Conservation (phyloP, 495 filamentous ascomycete genomes). For the Penicillium bovifimosum region DNA sequence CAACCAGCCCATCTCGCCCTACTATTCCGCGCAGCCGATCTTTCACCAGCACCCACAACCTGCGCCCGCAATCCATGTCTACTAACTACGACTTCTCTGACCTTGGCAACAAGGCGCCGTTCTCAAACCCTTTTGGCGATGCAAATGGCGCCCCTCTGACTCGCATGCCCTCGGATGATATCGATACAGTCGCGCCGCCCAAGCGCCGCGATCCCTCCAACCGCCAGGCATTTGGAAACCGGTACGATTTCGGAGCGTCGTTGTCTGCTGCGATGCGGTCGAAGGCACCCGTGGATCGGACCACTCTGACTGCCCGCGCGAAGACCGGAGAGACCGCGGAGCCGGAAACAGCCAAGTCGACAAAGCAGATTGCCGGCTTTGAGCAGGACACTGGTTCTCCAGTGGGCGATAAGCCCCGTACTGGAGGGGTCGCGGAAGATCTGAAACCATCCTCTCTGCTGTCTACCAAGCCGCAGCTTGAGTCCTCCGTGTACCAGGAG, state of each 20-base stretch:
- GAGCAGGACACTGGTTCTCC: slow-evolving; percentile 14
- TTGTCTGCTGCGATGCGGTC: slow-evolving; percentile 73
- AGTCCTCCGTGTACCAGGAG: slow-evolving; percentile 86
- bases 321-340: slow-evolving; percentile 21
- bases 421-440: slow-evolving; percentile 15
- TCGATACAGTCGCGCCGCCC: slow-evolving; percentile 39
- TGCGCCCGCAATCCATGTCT: slow-evolving; percentile 59
- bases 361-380: slow-evolving; percentile 9
- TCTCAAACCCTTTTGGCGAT: slow-evolving; percentile 51
- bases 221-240: slow-evolving; percentile 77
- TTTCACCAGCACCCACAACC: slow-evolving; percentile 36
- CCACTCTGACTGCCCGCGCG: slow-evolving; percentile 37
- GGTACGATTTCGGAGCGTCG: slow-evolving; percentile 91
- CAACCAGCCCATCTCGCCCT: slow-evolving; percentile 47
- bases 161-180: slow-evolving; percentile 27
- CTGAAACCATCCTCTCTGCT: slow-evolving; percentile 45
- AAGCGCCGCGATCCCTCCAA: slow-evolving; percentile 53
- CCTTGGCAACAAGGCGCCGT: slow-evolving; percentile 50
- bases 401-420: slow-evolving; percentile 16
- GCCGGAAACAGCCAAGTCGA: slow-evolving; percentile 5
- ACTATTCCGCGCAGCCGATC: slow-evolving; percentile 71
- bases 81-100: slow-evolving; percentile 62
- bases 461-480: slow-evolving; percentile 60
- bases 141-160: slow-evolving; percentile 46
- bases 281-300: slow-evolving; percentile 49